Conservation (phyloP, 495 filamentous ascomycete species). For the Annulohypoxylon moriforme region DNA sequence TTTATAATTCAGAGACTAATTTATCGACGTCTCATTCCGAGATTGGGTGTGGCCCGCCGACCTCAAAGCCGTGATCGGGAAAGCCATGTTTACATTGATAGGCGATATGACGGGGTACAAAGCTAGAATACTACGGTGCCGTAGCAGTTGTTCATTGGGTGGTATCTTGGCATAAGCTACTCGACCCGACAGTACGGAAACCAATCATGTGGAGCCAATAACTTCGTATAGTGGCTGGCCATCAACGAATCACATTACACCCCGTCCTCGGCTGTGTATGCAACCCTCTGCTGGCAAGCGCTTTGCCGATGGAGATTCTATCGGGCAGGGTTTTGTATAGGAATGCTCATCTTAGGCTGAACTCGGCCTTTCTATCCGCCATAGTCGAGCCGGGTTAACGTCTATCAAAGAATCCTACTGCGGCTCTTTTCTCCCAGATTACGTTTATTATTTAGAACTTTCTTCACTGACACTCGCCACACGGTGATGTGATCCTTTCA, state of each 20-base stretch:
- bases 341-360: neutral
- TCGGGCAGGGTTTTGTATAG: constrained; percentile 1
- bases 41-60: constrained; percentile 12
- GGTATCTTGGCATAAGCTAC: constrained; percentile 34
- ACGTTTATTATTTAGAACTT: constrained; percentile 4
- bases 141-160: constrained; percentile 24
- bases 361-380: constrained; percentile 21
- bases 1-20: neutral
- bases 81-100: constrained; percentile 5
- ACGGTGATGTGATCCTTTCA: neutral
- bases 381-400: constrained; percentile 11
- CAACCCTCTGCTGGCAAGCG: constrained; percentile 31
- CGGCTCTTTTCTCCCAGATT: constrained; percentile 23
- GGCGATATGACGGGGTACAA: neutral
- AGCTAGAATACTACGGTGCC: constrained; percentile 20
- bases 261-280: constrained; percentile 31
- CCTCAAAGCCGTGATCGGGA: constrained; percentile 8
- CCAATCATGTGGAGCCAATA: constrained; percentile 35
- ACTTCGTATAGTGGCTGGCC: neutral
- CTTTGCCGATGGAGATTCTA: constrained; percentile 28
- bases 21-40: constrained; percentile 13
- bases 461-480: constrained; percentile 22
- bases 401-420: constrained; percentile 14
- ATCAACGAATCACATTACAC: constrained; percentile 29
- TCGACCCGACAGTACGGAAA: constrained; percentile 53